Evolutionary conservation across 2,329 filamentous ascomycete genomes (phyloP), one percentile per base, ranked within the genome.

Genomic region (Trichoderma sp.): DNA sequence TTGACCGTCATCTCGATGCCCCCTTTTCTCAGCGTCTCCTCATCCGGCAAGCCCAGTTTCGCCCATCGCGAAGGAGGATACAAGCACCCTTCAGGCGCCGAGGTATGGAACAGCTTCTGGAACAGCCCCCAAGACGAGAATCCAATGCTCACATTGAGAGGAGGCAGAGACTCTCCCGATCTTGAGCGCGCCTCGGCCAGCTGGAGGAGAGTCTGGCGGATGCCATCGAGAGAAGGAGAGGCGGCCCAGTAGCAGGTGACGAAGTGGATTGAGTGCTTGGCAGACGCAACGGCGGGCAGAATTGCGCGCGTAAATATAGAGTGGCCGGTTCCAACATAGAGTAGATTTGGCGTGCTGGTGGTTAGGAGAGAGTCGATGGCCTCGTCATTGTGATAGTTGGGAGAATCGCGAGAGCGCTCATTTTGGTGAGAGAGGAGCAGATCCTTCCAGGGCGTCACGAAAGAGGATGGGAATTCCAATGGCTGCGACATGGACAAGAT

Each of bases 171-270:
- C 21, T 73, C 72, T 30, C 72, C 64, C 16, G 61, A 30, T n/a
- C 72, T 68, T 72, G 74, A 77, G 58, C 73, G 79, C 64, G 73
- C 81, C 30, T 49, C 79, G 1, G 90, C 91, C 10, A 96, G 83
- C 63, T 81, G 81, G 16, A 83, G 78, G 0, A 96, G 83, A 0
- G 88, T 82, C 4, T 85, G 80, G 49, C 81, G 83, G 14, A 96
- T 80, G 0, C 83, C 83, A 4, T 84, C 80, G 21, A 90, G 82
- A 0, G 88, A 90, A 1, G 83, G 78, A 0, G 91, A 94, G 0
- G 82, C 81, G 0, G 92, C 89, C 91, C 92, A 94, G 79, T 94
- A 96, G 78, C 92, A 95, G 10, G 92, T 95, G 7, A 94, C 90
- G 52, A 96, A 84, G 69, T 94, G 87, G 32, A 94, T 81, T 74